phyloP scores from a whole-genome alignment of 257 asterid genomes.

The Lycium barbarum region DNA sequence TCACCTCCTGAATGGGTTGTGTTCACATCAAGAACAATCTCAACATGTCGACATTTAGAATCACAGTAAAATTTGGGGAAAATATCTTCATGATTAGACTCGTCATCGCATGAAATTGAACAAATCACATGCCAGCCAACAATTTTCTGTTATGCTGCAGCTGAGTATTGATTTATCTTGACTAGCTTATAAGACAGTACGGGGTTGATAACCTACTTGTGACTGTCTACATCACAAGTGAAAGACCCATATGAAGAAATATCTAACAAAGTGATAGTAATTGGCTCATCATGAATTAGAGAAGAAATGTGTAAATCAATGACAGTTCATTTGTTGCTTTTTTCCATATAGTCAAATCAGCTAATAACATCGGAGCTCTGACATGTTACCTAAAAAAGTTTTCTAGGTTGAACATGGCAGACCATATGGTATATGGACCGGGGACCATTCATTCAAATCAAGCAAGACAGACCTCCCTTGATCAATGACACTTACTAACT shows the following conservation, averaged over 20 bases:
- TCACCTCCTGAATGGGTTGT: not conserved
- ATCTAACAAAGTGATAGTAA: not conserved
- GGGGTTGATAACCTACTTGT: not conserved
- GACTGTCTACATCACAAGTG: not conserved
- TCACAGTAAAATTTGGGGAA: not conserved
- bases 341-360: not conserved
- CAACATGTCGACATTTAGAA: not conserved
- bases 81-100: not conserved
- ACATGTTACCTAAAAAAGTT: not conserved
- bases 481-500: not conserved
- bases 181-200: not conserved
- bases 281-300: slow-evolving; percentile 20
- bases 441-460: not conserved
- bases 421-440: slow-evolving; percentile 7
- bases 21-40: not conserved
- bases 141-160: not conserved
- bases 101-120: not conserved
- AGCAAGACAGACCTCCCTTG: not conserved
- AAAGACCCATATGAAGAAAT: not conserved
- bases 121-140: not conserved
- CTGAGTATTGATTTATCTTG: not conserved
- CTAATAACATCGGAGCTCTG: not conserved
- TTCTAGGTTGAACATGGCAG: not conserved
- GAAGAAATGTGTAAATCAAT: slow-evolving; percentile 2
- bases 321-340: not conserved